Percentiles rank a stretch among this genome's conserved stretches.
Conservation (phyloP, 768 basidiomycete species). For the Leccinum subtestaceum region DNA sequence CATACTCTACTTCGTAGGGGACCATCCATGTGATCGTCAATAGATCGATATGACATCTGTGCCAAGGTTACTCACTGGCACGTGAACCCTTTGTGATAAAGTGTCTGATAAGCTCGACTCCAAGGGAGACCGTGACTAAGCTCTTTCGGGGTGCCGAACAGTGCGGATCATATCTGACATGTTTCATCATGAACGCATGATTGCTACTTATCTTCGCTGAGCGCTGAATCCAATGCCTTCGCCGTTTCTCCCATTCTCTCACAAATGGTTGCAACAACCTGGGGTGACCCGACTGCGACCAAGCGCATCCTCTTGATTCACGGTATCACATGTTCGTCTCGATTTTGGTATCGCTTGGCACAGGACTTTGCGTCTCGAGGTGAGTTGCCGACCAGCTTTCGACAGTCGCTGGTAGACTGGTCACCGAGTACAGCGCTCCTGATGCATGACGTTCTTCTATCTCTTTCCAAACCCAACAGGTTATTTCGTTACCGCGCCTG, state of each 20-base stretch:
- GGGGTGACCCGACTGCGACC: constrained; percentile 18
- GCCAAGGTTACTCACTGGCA: too few species aligned
- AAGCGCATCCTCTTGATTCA: constrained; percentile 24
- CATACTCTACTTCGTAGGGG: too few species aligned
- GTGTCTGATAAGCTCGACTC: too few species aligned
- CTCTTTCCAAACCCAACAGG: constrained; percentile 7
- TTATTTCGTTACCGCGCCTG: constrained; percentile 25
- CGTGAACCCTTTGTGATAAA: too few species aligned
- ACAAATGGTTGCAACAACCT: background rate
- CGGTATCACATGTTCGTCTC: constrained; percentile 15
- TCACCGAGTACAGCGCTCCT: background rate
- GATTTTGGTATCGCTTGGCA: constrained; percentile 15
- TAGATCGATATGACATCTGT: too few species aligned
- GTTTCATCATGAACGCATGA: too few species aligned
- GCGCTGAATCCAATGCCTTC: background rate
- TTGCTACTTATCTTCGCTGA: background rate
- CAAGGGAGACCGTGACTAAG: background rate
- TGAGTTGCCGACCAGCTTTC: background rate
- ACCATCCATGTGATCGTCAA: too few species aligned
- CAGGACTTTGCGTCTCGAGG: constrained; percentile 19
- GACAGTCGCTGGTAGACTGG: background rate
- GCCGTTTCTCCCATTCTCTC: background rate
- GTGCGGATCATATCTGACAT: background rate
- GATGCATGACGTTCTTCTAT: background rate
- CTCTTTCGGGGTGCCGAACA: background rate